Percentiles rank a stretch among this genome's conserved stretches.
These are phyloP conservation scores for Ballota nigra DNA, from an alignment of 257 asterid genomes.

Conservation along the genomic window DNA sequence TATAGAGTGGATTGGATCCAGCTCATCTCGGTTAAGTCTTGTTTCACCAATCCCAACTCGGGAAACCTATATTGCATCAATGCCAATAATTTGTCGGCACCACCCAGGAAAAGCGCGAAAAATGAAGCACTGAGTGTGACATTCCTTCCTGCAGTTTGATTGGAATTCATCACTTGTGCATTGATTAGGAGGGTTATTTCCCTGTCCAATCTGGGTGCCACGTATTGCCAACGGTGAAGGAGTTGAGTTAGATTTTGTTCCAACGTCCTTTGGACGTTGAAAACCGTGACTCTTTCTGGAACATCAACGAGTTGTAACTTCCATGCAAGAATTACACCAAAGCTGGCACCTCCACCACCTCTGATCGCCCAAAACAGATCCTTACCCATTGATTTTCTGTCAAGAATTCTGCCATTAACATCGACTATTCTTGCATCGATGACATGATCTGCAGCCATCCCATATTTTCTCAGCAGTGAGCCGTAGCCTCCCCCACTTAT, in stretches of 20 bases:
- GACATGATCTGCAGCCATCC: slow-evolving; percentile 34
- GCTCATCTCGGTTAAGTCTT: background rate
- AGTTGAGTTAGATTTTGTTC: background rate
- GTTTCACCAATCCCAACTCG: background rate
- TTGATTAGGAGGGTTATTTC: background rate
- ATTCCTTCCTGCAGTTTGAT: background rate
- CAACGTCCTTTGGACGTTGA: background rate
- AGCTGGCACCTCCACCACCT: background rate
- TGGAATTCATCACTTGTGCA: background rate
- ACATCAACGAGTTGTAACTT: slow-evolving; percentile 21
- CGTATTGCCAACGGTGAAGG: background rate
- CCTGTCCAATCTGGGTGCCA: background rate
- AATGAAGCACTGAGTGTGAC: background rate
- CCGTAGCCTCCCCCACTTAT: slow-evolving; percentile 50
- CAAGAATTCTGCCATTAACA: slow-evolving; percentile 30
- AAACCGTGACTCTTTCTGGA: background rate
- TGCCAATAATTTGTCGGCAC: background rate
- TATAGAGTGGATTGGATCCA: background rate
- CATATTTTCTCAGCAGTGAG: slow-evolving; percentile 31
- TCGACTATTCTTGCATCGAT: slow-evolving; percentile 37
- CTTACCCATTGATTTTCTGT: slow-evolving; percentile 32
- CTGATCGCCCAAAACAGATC: slow-evolving; percentile 26
- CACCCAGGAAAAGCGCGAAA: background rate
- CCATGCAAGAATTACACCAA: slow-evolving; percentile 9
- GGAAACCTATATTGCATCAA: background rate